Evolutionary conservation across 441 rosid species (phyloP).

Genomic region (Bruguiera hainesii): DNA sequence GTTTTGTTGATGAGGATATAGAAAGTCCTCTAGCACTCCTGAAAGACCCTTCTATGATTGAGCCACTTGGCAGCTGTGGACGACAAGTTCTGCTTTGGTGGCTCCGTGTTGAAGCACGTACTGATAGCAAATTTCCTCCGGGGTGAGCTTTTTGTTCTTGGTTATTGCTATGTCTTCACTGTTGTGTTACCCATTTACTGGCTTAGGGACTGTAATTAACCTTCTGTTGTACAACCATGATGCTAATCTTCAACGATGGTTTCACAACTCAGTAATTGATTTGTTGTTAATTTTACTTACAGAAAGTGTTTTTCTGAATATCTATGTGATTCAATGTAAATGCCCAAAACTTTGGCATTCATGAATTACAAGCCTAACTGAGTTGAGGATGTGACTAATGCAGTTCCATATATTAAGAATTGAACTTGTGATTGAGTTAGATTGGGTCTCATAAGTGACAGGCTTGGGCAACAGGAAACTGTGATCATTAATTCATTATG

Average conservation of each 20-base stretch:
- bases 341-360: neutral
- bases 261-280: too few species aligned
- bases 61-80: slow-evolving; percentile 97
- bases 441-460: neutral
- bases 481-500: too few species aligned
- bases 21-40: slow-evolving; percentile 77
- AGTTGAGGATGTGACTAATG: neutral
- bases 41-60: slow-evolving; percentile 66
- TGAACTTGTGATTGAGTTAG: neutral
- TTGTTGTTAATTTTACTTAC: neutral
- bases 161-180: neutral
- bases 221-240: too few species aligned
- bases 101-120: slow-evolving; percentile 99
- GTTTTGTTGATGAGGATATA: slow-evolving; percentile 39
- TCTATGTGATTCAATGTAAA: neutral
- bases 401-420: neutral
- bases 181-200: neutral
- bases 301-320: neutral
- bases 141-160: slow-evolving; percentile 50
- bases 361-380: neutral
- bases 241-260: too few species aligned
- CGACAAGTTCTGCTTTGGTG: slow-evolving; percentile 94
- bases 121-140: slow-evolving; percentile 96
- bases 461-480: neutral
- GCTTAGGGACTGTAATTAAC: too few species aligned